Base-by-base conservation (phyloP, 345 rosid genomes). In the Raphanus raphanistrum region DNA sequence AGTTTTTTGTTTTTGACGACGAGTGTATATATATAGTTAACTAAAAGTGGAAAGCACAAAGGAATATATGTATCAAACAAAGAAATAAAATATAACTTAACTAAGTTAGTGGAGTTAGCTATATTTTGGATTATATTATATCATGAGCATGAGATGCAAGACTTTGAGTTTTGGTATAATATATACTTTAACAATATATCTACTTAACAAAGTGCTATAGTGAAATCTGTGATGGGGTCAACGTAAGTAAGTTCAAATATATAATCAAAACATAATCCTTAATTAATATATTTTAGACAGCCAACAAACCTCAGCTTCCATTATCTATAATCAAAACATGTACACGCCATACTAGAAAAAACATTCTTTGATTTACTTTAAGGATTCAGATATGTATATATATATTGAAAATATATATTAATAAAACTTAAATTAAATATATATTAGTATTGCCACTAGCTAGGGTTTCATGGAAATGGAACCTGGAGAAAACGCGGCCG, bases 401-500 rank as follows among this genome's bases (percentile, higher is more conserved):
- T 29, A 62, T 29, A 57, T 41, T 4, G 52, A 38, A 35, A 45
- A 65, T 41, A 27, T 59, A 65, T 41, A 27, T 29, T 6, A 12
- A 52, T 33, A 54, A 21, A 58, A 17, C 2, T 4, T 28, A 28
- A 28, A 28, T 4, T 3, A 63, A 21, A 65, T 21, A 36, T 36
- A 36, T 68, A 36, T 45, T 17, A 45, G 71, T 27, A 45, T 27
- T 27, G 59, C 59, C 60, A 68, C 27, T 28, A 48, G 57, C 43
- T 66, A 75, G 80, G 80, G 80, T 81, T 77, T 72, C 26, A 8
- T 57, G 11, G 73, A 16, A 57, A 38, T 13, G 21, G 54, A 72
- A 92, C 99, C 99, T 95, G 36, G 99, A 95, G 73, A 95, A 95
- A 72, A 95, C 99, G 16, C 97, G 91, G 73, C 99, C 99, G 71